A percentile compares a stretch with the other conserved stretches of the same genome.
Conservation (phyloP, 2,329 filamentous ascomycete species). For the Teratosphaeriaceae sp. region DNA sequence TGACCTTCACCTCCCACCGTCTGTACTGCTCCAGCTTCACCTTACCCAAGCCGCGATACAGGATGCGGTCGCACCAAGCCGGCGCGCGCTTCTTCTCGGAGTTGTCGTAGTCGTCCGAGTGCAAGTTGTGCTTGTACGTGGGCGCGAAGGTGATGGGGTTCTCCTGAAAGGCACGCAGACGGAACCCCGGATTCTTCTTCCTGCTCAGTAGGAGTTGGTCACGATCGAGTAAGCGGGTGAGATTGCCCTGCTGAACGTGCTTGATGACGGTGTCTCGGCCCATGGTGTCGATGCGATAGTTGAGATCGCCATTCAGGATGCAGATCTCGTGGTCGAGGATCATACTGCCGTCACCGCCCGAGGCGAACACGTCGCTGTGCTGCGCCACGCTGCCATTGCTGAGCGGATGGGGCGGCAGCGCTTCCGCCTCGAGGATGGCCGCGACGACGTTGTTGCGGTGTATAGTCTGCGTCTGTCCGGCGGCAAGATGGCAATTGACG, state of each 20-base stretch:
- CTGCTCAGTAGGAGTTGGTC: constrained; percentile 88
- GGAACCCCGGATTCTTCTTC: constrained; percentile 83
- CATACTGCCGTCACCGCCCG: constrained; percentile 92
- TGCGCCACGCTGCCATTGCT: constrained; percentile 39
- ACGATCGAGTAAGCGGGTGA: constrained; percentile 79
- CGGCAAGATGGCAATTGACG: constrained; percentile 94
- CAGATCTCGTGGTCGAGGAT: constrained; percentile 98
- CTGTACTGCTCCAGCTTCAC: constrained; percentile 84
- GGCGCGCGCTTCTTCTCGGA: constrained; percentile 84
- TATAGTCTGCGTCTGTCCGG: constrained; percentile 83
- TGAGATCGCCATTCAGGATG: constrained; percentile 89
- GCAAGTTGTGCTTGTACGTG: constrained; percentile 98
- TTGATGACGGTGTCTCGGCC: constrained; percentile 86
- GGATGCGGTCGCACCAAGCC: constrained; percentile 90
- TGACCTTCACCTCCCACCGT: constrained; percentile 81
- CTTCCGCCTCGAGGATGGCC: constrained; percentile 72
- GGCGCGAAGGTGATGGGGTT: constrained; percentile 85
- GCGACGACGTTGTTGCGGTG: constrained; percentile 90
- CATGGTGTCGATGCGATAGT: constrained; percentile 98
- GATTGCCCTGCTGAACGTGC: constrained; percentile 73
- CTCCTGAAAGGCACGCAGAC: constrained; percentile 84
- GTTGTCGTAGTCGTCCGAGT: constrained; percentile 87
- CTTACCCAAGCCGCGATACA: constrained; percentile 76
- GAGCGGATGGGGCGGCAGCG: constrained; percentile 61
- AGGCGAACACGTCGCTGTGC: constrained; percentile 71